Conservation (phyloP, 768 basidiomycete species). For the Tremella fuciformis region DNA sequence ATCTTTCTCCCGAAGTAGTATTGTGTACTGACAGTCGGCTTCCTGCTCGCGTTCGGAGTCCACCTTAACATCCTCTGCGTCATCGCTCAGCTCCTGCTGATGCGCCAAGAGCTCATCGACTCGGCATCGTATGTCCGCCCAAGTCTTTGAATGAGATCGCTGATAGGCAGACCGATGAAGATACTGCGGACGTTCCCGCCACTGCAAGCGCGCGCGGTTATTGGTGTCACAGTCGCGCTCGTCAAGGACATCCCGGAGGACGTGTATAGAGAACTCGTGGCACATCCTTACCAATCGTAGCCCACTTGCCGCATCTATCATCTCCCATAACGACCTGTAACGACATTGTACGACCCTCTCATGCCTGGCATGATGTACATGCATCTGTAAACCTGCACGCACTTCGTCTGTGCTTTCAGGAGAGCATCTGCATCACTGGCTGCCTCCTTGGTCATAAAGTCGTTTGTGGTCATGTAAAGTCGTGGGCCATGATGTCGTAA, state of each 20-base stretch:
- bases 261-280: conserved; percentile 46
- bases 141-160: neutral
- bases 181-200: conserved; percentile 90
- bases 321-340: too few relatives aligned
- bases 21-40: conserved; percentile 51
- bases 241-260: conserved; percentile 82
- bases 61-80: conserved; percentile 96
- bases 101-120: conserved; percentile 83
- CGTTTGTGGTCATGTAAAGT: too few relatives aligned
- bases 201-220: conserved; percentile 77
- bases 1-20: neutral
- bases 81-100: conserved; percentile 87
- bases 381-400: too few relatives aligned
- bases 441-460: too few relatives aligned
- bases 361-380: too few relatives aligned
- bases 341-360: too few relatives aligned
- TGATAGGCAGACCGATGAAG: conserved; percentile 74
- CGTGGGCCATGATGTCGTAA: neutral
- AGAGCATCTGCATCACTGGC: too few relatives aligned
- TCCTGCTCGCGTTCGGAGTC: conserved; percentile 90
- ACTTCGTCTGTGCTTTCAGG: too few relatives aligned
- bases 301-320: neutral
- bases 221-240: conserved; percentile 89
- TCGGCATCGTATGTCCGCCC: conserved; percentile 68
- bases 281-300: conserved; percentile 35